phyloP scores from a whole-genome alignment of 768 basidiomycete species.

The Podaxis sp. region DNA sequence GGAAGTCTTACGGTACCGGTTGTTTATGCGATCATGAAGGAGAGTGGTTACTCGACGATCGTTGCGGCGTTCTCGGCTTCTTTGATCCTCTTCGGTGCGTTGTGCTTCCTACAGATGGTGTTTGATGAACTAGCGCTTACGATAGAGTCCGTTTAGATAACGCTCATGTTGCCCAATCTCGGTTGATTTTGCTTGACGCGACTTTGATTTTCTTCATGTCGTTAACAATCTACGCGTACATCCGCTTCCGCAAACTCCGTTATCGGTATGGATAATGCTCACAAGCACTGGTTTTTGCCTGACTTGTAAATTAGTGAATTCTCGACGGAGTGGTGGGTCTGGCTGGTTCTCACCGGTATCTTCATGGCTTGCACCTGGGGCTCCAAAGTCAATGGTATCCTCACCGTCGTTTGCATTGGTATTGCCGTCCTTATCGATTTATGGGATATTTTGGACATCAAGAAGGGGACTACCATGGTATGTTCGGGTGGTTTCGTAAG shows the following conservation, averaged over 20 bases:
- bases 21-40: slow-evolving; percentile 96
- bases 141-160: slow-evolving; percentile 61
- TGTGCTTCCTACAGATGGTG: neutral
- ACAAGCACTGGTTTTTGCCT: slow-evolving; percentile 3
- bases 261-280: slow-evolving; percentile 56
- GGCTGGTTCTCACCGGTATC: slow-evolving; percentile 86
- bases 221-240: slow-evolving; percentile 88
- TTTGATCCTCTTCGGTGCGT: slow-evolving; percentile 85
- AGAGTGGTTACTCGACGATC: slow-evolving; percentile 91
- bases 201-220: slow-evolving; percentile 95
- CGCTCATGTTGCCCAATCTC: slow-evolving; percentile 93
- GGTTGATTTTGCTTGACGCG: slow-evolving; percentile 93
- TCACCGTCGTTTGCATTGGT: slow-evolving; percentile 88
- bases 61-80: slow-evolving; percentile 88
- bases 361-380: slow-evolving; percentile 97
- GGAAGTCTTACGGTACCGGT: slow-evolving; percentile 89
- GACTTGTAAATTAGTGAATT: slow-evolving; percentile 62
- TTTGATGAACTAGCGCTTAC: neutral
- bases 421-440: slow-evolving; percentile 90
- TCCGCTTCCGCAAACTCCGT: slow-evolving; percentile 92
- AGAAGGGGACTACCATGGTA: slow-evolving; percentile 77
- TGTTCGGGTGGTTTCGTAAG: slow-evolving; percentile 17
- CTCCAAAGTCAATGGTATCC: slow-evolving; percentile 95
- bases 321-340: slow-evolving; percentile 89
- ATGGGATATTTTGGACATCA: slow-evolving; percentile 90